Base-by-base conservation (phyloP, 345 rosid species). In the Pistacia vera region DNA sequence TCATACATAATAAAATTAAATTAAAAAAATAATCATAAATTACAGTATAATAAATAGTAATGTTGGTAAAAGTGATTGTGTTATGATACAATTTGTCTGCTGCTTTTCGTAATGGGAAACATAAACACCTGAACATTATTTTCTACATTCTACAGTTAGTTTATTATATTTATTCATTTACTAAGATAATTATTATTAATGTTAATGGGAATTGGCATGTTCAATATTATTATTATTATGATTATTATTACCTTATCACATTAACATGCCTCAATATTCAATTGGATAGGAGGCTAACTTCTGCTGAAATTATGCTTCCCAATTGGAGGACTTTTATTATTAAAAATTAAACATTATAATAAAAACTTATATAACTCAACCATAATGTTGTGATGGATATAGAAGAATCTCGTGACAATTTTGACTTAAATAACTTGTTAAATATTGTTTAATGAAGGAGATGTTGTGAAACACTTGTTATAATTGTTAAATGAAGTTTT, bases 1-100 rank as follows among this genome's bases (percentile, higher is more conserved):
- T 36, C 20, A 8, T 20, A 49, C 17, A 54, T n/a, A 7, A 7
- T 22, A 8, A 13, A 1, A 13, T 14, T 38, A 4, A 61, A 54
- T 38, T 56, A 30, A 13, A 41, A 33, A 38, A 49, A 68, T 66
- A 61, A 16, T 64, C 25, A 70, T 22, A 71, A 62, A 79, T 51
- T 59, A 69, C 61, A 28, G 61, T 77, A 54, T 17, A 57, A 22
- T 66, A 63, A 74, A 75, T 61, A 69, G 70, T 82, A 71, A 36
- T 87, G 88, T 76, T 78, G 87, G 83, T 75, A 87, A 87, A 87
- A 83, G 82, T 62, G 65, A 86, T 81, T 68, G 38, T 36, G 77
- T 41, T 77, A 84, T 83, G 77, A 85, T 87, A 71, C 52, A 63
- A 59, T 60, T 20, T 84, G 85, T 84, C 92, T 64, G 56, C 83